Evolutionary conservation across 2,329 filamentous ascomycete species (phyloP).

Genomic region (Allantophomopsis lycopodina): DNA sequence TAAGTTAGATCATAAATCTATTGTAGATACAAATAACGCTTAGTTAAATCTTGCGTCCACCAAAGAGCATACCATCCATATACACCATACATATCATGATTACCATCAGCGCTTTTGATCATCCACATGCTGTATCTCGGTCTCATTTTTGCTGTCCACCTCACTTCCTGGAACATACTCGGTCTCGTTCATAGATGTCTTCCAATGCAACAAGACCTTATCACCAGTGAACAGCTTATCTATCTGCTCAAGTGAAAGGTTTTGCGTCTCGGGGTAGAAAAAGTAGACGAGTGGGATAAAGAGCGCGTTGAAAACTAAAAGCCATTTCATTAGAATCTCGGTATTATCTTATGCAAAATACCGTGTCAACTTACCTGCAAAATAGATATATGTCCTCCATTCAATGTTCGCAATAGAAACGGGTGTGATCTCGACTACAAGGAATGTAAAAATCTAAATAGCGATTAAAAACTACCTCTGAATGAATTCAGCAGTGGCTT

Average conservation of each 20-base stretch:
- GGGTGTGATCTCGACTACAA: constrained; percentile 18
- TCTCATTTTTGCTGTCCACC: not conserved
- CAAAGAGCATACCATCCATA: no score
- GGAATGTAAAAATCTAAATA: constrained; percentile 12
- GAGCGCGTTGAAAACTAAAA: constrained; percentile 3
- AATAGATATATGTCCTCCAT: constrained; percentile 31
- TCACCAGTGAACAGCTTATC: constrained; percentile 7
- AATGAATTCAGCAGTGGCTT: no score
- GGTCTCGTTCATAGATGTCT: constrained; percentile 9
- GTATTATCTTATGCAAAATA: not conserved
- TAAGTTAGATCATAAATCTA: no score
- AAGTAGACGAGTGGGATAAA: constrained; percentile 10
- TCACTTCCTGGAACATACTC: not conserved
- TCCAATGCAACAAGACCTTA: constrained; percentile 16
- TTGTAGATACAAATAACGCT: no score
- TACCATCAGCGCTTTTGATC: not conserved
- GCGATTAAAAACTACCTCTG: not conserved
- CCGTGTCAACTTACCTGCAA: constrained; percentile 24
- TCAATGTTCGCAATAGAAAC: constrained; percentile 16
- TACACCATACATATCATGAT: no score
- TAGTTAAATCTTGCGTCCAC: no score
- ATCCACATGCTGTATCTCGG: not conserved
- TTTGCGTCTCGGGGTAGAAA: constrained; percentile 10
- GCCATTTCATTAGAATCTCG: not conserved
- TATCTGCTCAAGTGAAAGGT: constrained; percentile 10